Base-by-base conservation (phyloP, 345 rosid genomes). In the Euphorbia pulcherrima region DNA sequence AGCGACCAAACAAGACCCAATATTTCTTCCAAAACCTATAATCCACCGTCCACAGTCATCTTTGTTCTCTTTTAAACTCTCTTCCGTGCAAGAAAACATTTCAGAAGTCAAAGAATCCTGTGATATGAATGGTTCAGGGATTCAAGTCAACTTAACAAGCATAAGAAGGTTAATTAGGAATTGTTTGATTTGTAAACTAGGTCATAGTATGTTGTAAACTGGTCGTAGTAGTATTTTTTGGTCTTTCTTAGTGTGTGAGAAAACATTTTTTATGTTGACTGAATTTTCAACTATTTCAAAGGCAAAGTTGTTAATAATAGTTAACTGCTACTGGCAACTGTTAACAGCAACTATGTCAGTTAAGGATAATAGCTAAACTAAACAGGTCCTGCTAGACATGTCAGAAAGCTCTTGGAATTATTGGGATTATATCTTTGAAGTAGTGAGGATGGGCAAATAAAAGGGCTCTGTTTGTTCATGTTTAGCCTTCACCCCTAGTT, bases 111-210 rank as follows among this genome's bases (percentile, higher is more conserved):
- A 41, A 23, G 78, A 69, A 69, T 76, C 67, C 41, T 60, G 46
- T 53, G 77, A 73, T 58, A 65, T 53, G 69, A 72, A 75, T 53
- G 76, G 71, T 61, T 13, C 64, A 74, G 30, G 75, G 62, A 30
- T n/a, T 70, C 0, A 68, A 70, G 48, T 35, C 27, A 14, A n/a
- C 13, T 13, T 0, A 72, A 41, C 10, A 55, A 28, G 56, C 65
- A 52, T 10, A 41, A 2, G 65, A 73, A 59, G 10, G 44, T 23
- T 23, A 24, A 14, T 35, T 51, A 0, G 52, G 44, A 48, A 26
- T 18, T 18, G 29, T 24, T 68, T 30, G 16, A 21, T 3, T 52
- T 30, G 40, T 63, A 33, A 13, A 18, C 53, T 61, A 13, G 40
- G 28, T 17, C 27, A n/a, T 64, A 5, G 6, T 16, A 16, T 47